A percentile compares a stretch with the other conserved stretches of the same genome.
Conservation (phyloP, 257 asterid genomes). For the Catharanthus roseus region DNA sequence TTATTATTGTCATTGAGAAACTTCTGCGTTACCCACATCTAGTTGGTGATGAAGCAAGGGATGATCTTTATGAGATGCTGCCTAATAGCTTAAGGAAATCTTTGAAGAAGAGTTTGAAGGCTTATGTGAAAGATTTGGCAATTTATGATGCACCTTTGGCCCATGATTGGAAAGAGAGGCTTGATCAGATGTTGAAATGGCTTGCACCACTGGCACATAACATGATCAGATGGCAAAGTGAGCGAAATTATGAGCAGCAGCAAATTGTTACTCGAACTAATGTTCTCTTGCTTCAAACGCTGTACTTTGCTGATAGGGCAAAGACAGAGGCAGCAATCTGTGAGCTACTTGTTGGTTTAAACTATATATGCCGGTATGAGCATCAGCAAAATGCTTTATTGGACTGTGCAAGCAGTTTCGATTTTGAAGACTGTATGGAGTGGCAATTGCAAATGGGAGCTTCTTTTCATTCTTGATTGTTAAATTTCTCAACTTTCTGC, state of each 20-base stretch:
- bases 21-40: conserved; percentile 78
- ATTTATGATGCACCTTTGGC: conserved; percentile 86
- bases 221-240: conserved; percentile 95
- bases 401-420: conserved; percentile 91
- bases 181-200: conserved; percentile 53
- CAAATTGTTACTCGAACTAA: conserved; percentile 70
- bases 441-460: conserved; percentile 54
- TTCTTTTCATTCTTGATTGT: conserved; percentile 40
- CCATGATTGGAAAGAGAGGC: conserved; percentile 77
- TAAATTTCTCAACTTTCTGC: conserved; percentile 11
- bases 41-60: conserved; percentile 89
- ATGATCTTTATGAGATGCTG: conserved; percentile 86
- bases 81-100: conserved; percentile 74
- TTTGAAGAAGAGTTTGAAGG: conserved; percentile 48
- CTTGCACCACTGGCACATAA: conserved; percentile 81
- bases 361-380: conserved; percentile 83
- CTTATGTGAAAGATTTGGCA: conserved; percentile 52
- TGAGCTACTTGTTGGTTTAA: conserved; percentile 73
- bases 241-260: conserved; percentile 81
- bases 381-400: conserved; percentile 81
- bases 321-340: conserved; percentile 74
- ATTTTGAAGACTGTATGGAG: conserved; percentile 67
- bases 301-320: conserved; percentile 69
- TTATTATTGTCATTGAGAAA: conserved; percentile 71
- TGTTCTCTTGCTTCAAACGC: conserved; percentile 75